Percentiles rank a stretch among this genome's conserved stretches.
phyloP scores from a whole-genome alignment of 306 rosid species.

The Cercis canadensis region DNA sequence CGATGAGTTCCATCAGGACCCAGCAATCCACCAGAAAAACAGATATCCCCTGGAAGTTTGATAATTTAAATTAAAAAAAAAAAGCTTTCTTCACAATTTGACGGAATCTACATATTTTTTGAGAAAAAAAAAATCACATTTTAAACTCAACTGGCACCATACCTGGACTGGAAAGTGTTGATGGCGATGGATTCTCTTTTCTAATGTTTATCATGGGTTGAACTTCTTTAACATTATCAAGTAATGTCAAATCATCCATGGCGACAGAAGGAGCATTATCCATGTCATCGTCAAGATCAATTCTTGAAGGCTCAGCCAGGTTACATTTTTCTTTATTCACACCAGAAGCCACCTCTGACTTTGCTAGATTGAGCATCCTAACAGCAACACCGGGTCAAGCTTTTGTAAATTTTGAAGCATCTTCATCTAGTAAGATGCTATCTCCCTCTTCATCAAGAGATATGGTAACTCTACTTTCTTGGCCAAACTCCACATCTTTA shows the following conservation, averaged over 20 bases:
- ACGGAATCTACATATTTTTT: neutral
- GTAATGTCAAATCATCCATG: conserved; percentile 53
- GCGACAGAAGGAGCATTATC: conserved; percentile 40
- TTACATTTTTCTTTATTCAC: conserved; percentile 36
- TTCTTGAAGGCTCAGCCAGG: conserved; percentile 41
- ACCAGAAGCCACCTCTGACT: conserved; percentile 43
- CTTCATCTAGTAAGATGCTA: conserved; percentile 45
- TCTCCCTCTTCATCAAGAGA: conserved; percentile 36
- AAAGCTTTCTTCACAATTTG: neutral
- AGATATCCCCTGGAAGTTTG: conserved; percentile 48
- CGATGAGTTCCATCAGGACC: conserved; percentile 88
- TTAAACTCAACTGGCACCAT: conserved; percentile 40
- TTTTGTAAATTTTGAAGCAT: conserved; percentile 39
- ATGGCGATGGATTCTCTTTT: conserved; percentile 56
- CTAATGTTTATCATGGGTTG: conserved; percentile 67
- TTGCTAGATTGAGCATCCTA: conserved; percentile 41
- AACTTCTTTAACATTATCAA: conserved; percentile 47
- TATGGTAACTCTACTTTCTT: conserved; percentile 35
- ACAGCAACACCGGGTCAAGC: conserved; percentile 31
- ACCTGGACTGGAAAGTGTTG: conserved; percentile 67
- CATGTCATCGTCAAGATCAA: conserved; percentile 38
- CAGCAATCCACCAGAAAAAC: conserved; percentile 86
- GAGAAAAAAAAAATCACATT: neutral
- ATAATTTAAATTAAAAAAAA: neutral
- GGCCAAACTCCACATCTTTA: conserved; percentile 35